phyloP scores from a whole-genome alignment of 2,329 filamentous ascomycete genomes.

The Microascus cirrosus region DNA sequence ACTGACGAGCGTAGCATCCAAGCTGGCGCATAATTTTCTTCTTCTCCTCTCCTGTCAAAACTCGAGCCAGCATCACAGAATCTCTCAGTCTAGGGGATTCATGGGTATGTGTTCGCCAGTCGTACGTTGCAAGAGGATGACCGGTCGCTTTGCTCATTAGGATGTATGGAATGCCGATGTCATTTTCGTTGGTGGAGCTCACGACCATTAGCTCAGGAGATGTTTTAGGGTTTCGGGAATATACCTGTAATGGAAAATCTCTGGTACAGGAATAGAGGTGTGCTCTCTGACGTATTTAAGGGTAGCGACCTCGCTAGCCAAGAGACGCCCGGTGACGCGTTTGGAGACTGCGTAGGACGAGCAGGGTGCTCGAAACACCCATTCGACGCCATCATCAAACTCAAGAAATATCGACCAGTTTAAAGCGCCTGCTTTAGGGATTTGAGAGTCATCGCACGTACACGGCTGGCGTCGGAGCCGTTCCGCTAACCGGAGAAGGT shows the following conservation, averaged over 20 bases:
- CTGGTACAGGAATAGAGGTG: conserved; percentile 18
- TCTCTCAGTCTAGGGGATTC: conserved; percentile 3
- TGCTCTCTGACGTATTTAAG: conserved; percentile 16
- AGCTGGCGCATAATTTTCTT: conserved; percentile 16
- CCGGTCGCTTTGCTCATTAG: conserved; percentile 20
- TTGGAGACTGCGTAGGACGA: conserved; percentile 8
- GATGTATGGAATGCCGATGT: conserved; percentile 18
- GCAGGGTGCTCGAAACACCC: conserved; percentile 17
- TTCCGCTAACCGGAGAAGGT: conserved; percentile 7
- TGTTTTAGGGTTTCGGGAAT: background rate
- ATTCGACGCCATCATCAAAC: conserved; percentile 18
- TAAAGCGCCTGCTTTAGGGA: conserved; percentile 15
- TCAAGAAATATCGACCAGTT: conserved; percentile 18
- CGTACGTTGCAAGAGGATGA: conserved; percentile 11
- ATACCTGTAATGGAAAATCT: conserved; percentile 14
- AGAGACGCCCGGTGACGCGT: conserved; percentile 11
- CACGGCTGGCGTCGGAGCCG: conserved; percentile 8
- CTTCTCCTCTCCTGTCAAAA: conserved; percentile 9
- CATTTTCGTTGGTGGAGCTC: conserved; percentile 11
- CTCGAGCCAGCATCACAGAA: conserved; percentile 4
- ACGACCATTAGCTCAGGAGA: conserved; percentile 6
- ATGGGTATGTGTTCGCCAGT: conserved; percentile 11
- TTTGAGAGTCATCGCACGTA: conserved; percentile 10
- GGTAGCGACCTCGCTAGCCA: conserved; percentile 19
- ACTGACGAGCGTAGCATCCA: conserved; percentile 13